These are phyloP conservation scores for Casuarina cunninghamiana DNA, from an alignment of 306 rosid genomes.

Conservation along the genomic window DNA sequence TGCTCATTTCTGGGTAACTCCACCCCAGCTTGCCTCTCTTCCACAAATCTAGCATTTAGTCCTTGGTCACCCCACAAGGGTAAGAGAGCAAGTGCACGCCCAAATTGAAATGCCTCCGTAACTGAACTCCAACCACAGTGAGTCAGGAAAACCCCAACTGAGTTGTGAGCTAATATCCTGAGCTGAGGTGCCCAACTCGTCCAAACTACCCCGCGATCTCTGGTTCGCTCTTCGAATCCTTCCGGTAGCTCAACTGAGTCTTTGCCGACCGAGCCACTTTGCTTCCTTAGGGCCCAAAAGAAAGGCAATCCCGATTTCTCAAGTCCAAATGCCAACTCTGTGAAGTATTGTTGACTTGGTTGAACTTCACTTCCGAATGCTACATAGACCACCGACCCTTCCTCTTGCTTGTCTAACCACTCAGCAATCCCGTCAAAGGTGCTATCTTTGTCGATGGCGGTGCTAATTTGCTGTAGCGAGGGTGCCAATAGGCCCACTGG, in stretches of 20 bases:
- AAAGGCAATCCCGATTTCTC: slow-evolving; percentile 51
- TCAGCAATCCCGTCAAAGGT: not conserved
- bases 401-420: slow-evolving; percentile 27
- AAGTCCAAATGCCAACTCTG: slow-evolving; percentile 50
- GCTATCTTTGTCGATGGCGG: not conserved
- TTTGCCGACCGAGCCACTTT: not conserved
- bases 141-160: slow-evolving; percentile 53
- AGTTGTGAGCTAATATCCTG: slow-evolving; percentile 50
- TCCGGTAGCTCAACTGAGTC: slow-evolving; percentile 40
- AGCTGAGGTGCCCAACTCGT: slow-evolving; percentile 57
- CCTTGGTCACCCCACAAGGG: slow-evolving; percentile 35
- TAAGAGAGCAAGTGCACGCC: slow-evolving; percentile 18
- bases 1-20: slow-evolving; percentile 30
- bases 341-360: slow-evolving; percentile 22
- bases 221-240: slow-evolving; percentile 50
- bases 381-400: slow-evolving; percentile 2
- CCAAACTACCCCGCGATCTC: slow-evolving; percentile 48
- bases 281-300: slow-evolving; percentile 60
- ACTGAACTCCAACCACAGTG: slow-evolving; percentile 61
- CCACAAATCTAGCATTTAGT: slow-evolving; percentile 23
- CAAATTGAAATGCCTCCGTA: slow-evolving; percentile 30
- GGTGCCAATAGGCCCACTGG: slow-evolving; percentile 29
- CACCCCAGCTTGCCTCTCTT: slow-evolving; percentile 33
- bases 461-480: not conserved
- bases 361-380: slow-evolving; percentile 41